These are phyloP conservation scores for Metarhizium sp. DNA, from an alignment of 2,329 filamentous ascomycete genomes.

Conservation along the genomic window DNA sequence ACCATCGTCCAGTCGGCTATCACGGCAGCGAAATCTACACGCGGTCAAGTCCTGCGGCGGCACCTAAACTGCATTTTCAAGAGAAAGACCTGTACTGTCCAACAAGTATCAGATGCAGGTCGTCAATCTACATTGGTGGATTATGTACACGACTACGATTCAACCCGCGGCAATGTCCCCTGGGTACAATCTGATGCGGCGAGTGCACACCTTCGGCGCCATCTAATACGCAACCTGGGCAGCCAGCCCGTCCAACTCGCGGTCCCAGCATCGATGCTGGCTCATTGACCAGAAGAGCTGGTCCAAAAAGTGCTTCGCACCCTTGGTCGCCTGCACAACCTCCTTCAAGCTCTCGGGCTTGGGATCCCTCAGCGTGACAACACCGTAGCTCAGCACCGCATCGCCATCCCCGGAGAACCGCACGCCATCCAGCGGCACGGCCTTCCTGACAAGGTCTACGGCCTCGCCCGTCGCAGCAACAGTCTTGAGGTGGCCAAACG, in stretches of 20 bases:
- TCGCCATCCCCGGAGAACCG: conserved; percentile 32
- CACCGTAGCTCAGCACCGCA: conserved; percentile 60
- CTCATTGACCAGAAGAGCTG: conserved; percentile 62
- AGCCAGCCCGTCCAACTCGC: conserved; percentile 63
- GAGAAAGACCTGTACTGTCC: no score
- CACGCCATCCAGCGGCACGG: conserved; percentile 34
- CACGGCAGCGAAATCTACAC: no score
- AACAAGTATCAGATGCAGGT: no score
- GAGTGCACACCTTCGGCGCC: no score
- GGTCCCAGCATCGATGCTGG: conserved; percentile 63
- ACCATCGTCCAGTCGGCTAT: no score
- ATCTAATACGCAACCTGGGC: conserved; percentile 56
- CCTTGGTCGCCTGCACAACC: conserved; percentile 53
- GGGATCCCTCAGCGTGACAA: conserved; percentile 55
- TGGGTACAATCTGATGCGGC: no score
- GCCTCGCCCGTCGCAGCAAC: conserved; percentile 69
- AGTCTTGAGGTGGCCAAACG: conserved; percentile 73
- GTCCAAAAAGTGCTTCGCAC: conserved; percentile 58
- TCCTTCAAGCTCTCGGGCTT: conserved; percentile 51
- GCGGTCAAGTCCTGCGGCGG: no score
- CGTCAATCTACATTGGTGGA: no score
- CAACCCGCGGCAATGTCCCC: no score
- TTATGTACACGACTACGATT: no score
- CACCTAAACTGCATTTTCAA: no score
- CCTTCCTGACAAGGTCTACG: conserved; percentile 48